Base-by-base conservation (phyloP, 164 flowering plant genomes). In the Piper betle region DNA sequence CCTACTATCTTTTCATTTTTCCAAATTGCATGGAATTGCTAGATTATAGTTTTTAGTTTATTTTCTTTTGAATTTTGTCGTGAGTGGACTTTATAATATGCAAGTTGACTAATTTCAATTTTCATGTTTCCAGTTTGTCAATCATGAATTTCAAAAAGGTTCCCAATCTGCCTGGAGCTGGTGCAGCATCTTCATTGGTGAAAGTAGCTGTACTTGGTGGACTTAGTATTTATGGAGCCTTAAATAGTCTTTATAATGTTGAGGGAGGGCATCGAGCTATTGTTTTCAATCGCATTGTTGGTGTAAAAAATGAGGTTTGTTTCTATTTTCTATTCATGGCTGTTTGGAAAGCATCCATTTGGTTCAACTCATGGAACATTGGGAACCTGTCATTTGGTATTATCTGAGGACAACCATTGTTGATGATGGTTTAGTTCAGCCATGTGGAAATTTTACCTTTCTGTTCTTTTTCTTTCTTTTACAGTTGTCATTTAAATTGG, bases 221-320 rank as follows among this genome's bases (percentile, higher is more conserved):
- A 17, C 67, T 86, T 54, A 86, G 90, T 6, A 15, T 86, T 11
- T 93, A 93, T 75, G 94, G 77, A 39, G 79, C 77, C 60, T 42
- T 72, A 6, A 81, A 90, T 75, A 83, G 92, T 81, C 85, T 93
- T 54, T 93, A 93, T 78, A 93, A 86, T 72, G 98, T 93, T 8
- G 98, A 93, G 16, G 98, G 98, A 57, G 98, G 98, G 2, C 96
- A 87, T 62, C 79, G 97, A 6, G 98, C 97, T 17, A 81, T 93
- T 60, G 83, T 89, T 46, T 93, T 93, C 77, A 93, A 89, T 61
- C 89, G 98, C 46, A 0, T 93, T 55, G 67, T 58, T 62, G 98
- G 98, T 65, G 63, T 93, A 60, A 93, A 93, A 67, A 96, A 93
- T 37, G 79, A 82, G 96, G 98, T 84, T 43, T 54, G 16, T 43